These are phyloP conservation scores for Phragmites australis DNA, from an alignment of 176 grass and related monocot genomes.

Conservation along the genomic window DNA sequence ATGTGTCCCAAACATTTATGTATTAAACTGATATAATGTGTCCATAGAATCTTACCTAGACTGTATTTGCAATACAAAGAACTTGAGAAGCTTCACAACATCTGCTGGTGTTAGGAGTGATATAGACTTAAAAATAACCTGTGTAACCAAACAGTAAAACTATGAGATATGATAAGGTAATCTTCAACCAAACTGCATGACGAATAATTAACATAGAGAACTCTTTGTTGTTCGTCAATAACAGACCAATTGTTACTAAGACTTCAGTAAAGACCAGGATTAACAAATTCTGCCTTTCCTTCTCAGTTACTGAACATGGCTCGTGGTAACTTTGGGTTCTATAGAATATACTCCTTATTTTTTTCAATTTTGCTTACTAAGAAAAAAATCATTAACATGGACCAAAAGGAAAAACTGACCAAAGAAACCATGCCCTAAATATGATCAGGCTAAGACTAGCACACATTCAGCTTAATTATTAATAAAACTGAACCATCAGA, in stretches of 20 bases:
- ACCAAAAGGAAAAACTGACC: background rate
- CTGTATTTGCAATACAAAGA: slow-evolving; percentile 65
- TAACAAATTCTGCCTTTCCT: background rate
- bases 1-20: background rate
- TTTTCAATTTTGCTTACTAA: background rate
- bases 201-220: background rate
- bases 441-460: background rate
- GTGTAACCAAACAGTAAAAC: slow-evolving; percentile 34
- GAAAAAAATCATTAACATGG: slow-evolving; percentile 25
- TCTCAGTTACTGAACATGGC: background rate
- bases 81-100: slow-evolving; percentile 81
- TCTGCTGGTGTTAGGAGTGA: slow-evolving; percentile 71
- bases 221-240: background rate
- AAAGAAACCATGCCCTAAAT: background rate
- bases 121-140: slow-evolving; percentile 91
- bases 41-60: slow-evolving; percentile 59
- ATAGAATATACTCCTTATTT: background rate
- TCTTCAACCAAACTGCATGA: slow-evolving; percentile 5
- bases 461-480: background rate
- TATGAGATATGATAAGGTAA: slow-evolving; percentile 18
- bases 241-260: background rate
- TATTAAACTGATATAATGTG: slow-evolving; percentile 25
- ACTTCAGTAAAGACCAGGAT: background rate
- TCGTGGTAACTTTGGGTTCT: background rate
- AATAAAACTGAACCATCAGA: background rate